Conservation (phyloP, 2,329 filamentous ascomycete genomes). For the Lecanicillium sp. region DNA sequence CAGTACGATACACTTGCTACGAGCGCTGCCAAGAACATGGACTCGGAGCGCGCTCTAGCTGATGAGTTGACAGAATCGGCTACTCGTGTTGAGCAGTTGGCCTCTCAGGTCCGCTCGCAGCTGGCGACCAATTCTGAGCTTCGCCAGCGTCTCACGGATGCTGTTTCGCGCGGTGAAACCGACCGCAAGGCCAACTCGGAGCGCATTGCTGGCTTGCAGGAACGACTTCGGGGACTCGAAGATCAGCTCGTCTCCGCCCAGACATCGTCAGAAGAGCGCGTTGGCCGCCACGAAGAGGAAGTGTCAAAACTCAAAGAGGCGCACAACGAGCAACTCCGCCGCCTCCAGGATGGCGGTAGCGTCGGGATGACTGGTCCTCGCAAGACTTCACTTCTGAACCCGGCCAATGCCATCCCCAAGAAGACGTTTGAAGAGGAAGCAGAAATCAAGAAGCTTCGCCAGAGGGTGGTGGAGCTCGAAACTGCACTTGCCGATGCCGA, state of each 20-base stretch:
- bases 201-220: slow-evolving; percentile 78
- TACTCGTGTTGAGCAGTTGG: slow-evolving; percentile 69
- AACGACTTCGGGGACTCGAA: slow-evolving; percentile 71
- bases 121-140: slow-evolving; percentile 69
- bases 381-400: slow-evolving; percentile 26
- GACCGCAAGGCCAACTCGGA: slow-evolving; percentile 74
- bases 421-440: slow-evolving; percentile 64
- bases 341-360: slow-evolving; percentile 47
- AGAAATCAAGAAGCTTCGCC: slow-evolving; percentile 67
- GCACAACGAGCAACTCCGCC: slow-evolving; percentile 67
- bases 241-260: slow-evolving; percentile 78
- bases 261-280: slow-evolving; percentile 74
- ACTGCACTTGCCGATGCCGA: slow-evolving; percentile 53
- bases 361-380: slow-evolving; percentile 20
- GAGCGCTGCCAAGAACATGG: slow-evolving; percentile 46
- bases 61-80: slow-evolving; percentile 66
- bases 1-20: slow-evolving; percentile 51
- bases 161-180: slow-evolving; percentile 73
- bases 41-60: slow-evolving; percentile 56
- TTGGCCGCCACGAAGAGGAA: slow-evolving; percentile 80
- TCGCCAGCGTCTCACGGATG: slow-evolving; percentile 66
- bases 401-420: slow-evolving; percentile 33
- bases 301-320: slow-evolving; percentile 66
- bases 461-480: slow-evolving; percentile 77
- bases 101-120: slow-evolving; percentile 70